These are phyloP conservation scores for Solanum chmielewskii DNA, from an alignment of 257 asterid species.

Conservation along the genomic window DNA sequence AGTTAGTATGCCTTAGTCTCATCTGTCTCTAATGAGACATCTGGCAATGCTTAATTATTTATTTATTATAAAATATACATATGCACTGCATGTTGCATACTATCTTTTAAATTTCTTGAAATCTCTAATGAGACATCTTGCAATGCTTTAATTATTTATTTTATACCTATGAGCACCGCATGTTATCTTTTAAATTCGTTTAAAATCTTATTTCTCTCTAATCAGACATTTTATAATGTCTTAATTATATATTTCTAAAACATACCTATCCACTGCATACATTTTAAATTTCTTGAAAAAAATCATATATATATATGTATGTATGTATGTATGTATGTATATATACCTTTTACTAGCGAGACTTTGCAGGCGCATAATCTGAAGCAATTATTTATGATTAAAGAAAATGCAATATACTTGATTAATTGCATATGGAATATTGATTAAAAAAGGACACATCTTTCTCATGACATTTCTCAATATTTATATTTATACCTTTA, in stretches of 20 bases:
- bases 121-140: neutral
- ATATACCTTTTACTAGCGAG: too few relatives aligned
- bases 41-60: neutral
- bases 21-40: neutral
- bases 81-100: neutral
- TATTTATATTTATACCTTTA: neutral
- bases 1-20: neutral
- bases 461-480: neutral
- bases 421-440: neutral
- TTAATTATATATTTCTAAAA: too few relatives aligned
- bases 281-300: neutral
- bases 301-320: too few relatives aligned
- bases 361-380: neutral
- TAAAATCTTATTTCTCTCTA: neutral
- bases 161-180: neutral
- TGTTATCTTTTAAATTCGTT: neutral
- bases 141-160: neutral
- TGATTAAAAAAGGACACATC: neutral
- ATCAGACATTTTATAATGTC: neutral
- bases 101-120: too few relatives aligned
- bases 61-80: too few relatives aligned
- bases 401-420: neutral
- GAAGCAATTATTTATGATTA: neutral
- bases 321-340: too few relatives aligned
- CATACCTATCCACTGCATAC: neutral